A percentile compares a stretch with the other conserved stretches of the same genome.
Evolutionary conservation across 2,329 filamentous ascomycete species (phyloP).

Genomic region (Aspergillus persii): DNA sequence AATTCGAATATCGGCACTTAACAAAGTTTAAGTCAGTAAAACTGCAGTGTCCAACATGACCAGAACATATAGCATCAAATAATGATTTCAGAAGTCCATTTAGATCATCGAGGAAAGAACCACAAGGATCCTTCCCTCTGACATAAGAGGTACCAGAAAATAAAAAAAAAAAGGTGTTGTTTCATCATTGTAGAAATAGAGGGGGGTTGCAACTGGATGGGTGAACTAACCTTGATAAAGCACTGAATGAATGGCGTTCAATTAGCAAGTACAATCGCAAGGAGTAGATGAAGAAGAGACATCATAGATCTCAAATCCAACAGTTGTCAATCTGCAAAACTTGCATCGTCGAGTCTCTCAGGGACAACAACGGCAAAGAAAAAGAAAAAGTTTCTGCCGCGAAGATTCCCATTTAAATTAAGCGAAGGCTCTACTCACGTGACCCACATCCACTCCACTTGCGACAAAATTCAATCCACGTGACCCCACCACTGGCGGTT

Average conservation of each 20-base stretch:
- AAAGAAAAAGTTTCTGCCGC: conserved; percentile 1
- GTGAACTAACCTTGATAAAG: conserved; percentile 31
- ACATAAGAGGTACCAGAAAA: conserved; percentile 99
- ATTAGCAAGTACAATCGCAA: background rate
- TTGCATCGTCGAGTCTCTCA: background rate
- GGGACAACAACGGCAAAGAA: background rate
- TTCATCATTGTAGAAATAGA: conserved; percentile 64
- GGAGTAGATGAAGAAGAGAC: background rate
- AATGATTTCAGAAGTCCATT: conserved; percentile 75
- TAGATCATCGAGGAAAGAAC: conserved; percentile 68
- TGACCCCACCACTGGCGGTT: conserved; percentile 1
- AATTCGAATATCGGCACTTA: background rate
- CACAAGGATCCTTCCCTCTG: conserved; percentile 54
- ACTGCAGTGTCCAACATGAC: conserved; percentile 3
- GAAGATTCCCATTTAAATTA: conserved; percentile 2
- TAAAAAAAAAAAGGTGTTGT: conserved; percentile 55
- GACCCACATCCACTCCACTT: background rate
- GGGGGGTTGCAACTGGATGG: conserved; percentile 12
- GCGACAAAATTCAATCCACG: background rate
- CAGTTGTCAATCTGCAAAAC: background rate
- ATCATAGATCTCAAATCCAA: background rate
- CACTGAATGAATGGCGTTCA: background rate
- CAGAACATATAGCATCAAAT: background rate
- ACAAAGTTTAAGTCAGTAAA: conserved; percentile 12
- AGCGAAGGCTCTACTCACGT: background rate